A percentile compares a stretch with the other conserved stretches of the same genome.
These are phyloP conservation scores for Stylosanthes scabra DNA, from an alignment of 331 rosid species.

Conservation along the genomic window DNA sequence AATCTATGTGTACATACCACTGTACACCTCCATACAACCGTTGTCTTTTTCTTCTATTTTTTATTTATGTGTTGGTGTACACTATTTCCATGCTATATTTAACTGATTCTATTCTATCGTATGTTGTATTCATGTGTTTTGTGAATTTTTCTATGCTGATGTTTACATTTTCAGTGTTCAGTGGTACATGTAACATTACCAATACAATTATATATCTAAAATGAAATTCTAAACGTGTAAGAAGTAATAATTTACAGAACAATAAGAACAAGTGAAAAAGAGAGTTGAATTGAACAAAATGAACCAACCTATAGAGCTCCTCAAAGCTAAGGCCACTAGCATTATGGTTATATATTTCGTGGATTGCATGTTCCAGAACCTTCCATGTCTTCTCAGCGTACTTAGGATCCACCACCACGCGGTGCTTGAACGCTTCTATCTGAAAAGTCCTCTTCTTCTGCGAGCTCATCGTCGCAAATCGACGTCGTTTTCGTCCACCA, in stretches of 20 bases:
- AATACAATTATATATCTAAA: background rate
- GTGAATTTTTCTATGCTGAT: too few species aligned
- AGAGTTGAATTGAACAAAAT: background rate
- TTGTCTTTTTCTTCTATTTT: too few species aligned
- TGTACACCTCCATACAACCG: too few species aligned
- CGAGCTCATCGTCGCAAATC: constrained; percentile 56
- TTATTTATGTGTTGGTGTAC: too few species aligned
- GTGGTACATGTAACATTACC: too few species aligned
- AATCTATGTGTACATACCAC: too few species aligned
- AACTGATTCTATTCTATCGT: too few species aligned
- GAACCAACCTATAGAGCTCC: constrained; percentile 84
- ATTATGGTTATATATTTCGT: constrained; percentile 89
- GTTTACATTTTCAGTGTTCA: too few species aligned
- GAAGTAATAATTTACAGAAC: background rate
- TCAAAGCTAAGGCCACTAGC: constrained; percentile 96
- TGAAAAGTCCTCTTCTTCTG: constrained; percentile 78
- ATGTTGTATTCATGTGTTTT: too few species aligned
- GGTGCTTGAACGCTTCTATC: constrained; percentile 89
- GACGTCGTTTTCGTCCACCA: constrained; percentile 3
- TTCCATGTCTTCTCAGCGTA: constrained; percentile 94
- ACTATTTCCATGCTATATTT: too few species aligned
- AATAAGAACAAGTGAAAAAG: background rate
- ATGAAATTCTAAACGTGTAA: background rate
- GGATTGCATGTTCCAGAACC: constrained; percentile 87
- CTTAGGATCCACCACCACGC: constrained; percentile 85